A percentile compares a stretch with the other conserved stretches of the same genome.
These are phyloP conservation scores for Curvularia sp. DNA, from an alignment of 2,329 filamentous ascomycete genomes.

Conservation along the genomic window DNA sequence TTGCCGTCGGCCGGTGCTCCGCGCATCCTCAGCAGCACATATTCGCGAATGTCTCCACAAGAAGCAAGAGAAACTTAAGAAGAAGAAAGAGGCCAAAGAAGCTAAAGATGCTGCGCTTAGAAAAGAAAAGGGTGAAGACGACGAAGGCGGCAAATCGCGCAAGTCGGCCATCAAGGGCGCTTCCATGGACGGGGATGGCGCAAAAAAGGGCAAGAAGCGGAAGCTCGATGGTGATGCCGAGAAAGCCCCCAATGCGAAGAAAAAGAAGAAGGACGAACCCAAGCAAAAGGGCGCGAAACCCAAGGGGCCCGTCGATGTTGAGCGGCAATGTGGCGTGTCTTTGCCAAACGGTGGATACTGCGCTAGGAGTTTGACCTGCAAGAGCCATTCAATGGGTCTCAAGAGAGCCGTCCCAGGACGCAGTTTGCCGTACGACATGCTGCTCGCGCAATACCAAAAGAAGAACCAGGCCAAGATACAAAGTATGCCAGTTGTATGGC, in stretches of 20 bases:
- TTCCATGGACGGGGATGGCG: constrained; percentile 47
- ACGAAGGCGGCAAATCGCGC: constrained; percentile 52
- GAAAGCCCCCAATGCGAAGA: constrained; percentile 78
- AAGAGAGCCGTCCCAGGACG: constrained; percentile 88
- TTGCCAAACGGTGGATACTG: constrained; percentile 86
- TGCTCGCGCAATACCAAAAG: constrained; percentile 75
- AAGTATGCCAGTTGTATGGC: constrained; percentile 66
- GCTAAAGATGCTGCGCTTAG: constrained; percentile 59
- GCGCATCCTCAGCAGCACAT: constrained; percentile 76
- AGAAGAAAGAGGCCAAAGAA: constrained; percentile 69
- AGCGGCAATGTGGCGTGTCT: constrained; percentile 89
- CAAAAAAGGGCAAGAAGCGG: constrained; percentile 57
- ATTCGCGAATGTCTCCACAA: constrained; percentile 83
- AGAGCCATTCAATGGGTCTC: constrained; percentile 93
- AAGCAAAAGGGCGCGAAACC: constrained; percentile 84
- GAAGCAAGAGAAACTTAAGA: constrained; percentile 72
- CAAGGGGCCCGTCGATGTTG: constrained; percentile 92
- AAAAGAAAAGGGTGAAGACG: constrained; percentile 56
- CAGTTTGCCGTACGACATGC: constrained; percentile 89
- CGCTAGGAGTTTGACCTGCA: constrained; percentile 88
- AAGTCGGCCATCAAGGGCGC: constrained; percentile 53
- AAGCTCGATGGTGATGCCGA: constrained; percentile 67
- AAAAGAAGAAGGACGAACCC: constrained; percentile 94
- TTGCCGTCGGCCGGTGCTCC: constrained; percentile 87
- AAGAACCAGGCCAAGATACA: constrained; percentile 99